Evolutionary conservation across 495 filamentous ascomycete species (phyloP).

Genomic region (Podospora tetraspora): DNA sequence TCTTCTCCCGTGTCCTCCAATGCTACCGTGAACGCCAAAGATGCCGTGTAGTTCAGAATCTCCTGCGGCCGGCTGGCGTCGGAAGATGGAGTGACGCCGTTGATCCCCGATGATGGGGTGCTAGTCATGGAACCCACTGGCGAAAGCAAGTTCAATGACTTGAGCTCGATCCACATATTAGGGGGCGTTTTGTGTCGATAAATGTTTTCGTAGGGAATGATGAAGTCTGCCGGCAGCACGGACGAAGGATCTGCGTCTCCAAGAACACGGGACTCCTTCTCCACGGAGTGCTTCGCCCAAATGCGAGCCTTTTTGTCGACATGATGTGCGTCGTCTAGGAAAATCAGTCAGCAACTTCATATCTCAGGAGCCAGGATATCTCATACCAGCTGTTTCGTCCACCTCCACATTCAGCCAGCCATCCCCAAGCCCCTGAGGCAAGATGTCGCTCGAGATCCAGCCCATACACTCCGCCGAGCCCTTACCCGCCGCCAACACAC

Average conservation of each 20-base stretch:
- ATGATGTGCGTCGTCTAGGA: slow-evolving; percentile 35
- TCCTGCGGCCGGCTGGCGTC: slow-evolving; percentile 32
- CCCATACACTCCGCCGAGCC: slow-evolving; percentile 71
- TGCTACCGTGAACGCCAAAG: slow-evolving; percentile 48
- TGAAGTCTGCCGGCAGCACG: slow-evolving; percentile 53
- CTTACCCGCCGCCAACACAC: slow-evolving; percentile 61
- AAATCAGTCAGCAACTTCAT: background rate
- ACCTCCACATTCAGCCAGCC: slow-evolving; percentile 62
- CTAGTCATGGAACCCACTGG: slow-evolving; percentile 32
- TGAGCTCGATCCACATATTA: slow-evolving; percentile 38
- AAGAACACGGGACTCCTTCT: slow-evolving; percentile 48
- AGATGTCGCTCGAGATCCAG: slow-evolving; percentile 61
- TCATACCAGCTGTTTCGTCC: slow-evolving; percentile 46
- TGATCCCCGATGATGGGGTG: slow-evolving; percentile 34
- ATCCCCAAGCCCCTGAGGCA: slow-evolving; percentile 47
- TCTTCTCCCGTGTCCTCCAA: slow-evolving; percentile 32
- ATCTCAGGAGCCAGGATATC: background rate
- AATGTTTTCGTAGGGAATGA: slow-evolving; percentile 48
- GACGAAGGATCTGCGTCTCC: slow-evolving; percentile 44
- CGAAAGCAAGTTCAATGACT: slow-evolving; percentile 37
- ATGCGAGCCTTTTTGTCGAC: slow-evolving; percentile 43
- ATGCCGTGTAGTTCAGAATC: slow-evolving; percentile 46
- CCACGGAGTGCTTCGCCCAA: slow-evolving; percentile 45
- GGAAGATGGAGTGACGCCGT: slow-evolving; percentile 28
- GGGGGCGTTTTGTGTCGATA: slow-evolving; percentile 40